phyloP scores from a whole-genome alignment of 75 land plant genomes.

The Ceratopteris richardii region DNA sequence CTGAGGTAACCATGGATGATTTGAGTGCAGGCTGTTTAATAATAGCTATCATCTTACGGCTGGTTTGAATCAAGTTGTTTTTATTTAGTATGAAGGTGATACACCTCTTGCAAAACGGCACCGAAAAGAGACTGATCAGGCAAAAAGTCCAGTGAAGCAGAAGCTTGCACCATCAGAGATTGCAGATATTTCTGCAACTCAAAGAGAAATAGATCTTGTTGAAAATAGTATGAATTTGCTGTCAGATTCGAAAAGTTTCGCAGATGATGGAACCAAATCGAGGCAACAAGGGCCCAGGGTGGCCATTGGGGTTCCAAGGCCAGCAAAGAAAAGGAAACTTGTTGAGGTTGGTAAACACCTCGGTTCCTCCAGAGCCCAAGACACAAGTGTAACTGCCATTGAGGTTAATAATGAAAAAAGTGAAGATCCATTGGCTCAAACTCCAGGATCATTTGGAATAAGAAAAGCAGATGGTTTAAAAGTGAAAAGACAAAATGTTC shows the following conservation, averaged over 20 bases:
- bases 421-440: constrained; percentile 18
- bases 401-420: constrained; percentile 26
- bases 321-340: constrained; percentile 69
- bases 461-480: constrained; percentile 29
- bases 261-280: constrained; percentile 6
- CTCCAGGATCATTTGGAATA: constrained; percentile 21
- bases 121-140: constrained; percentile 18
- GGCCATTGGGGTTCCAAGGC: constrained; percentile 67
- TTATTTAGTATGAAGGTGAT: constrained; percentile 42
- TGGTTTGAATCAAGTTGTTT: too few relatives aligned
- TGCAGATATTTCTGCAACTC: neutral
- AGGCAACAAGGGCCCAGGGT: constrained; percentile 42
- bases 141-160: neutral
- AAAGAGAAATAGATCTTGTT: too few relatives aligned
- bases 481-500: constrained; percentile 24
- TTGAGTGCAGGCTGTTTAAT: too few relatives aligned
- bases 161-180: neutral
- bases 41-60: too few relatives aligned
- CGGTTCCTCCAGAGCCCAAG: constrained; percentile 22
- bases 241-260: too few relatives aligned
- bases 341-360: constrained; percentile 81
- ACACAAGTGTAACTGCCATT: constrained; percentile 21
- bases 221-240: too few relatives aligned
- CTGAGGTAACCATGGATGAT: neutral
- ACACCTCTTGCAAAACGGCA: constrained; percentile 41